Percentiles rank a stretch among this genome's conserved stretches.
These are phyloP conservation scores for Aphanomyces euteiches DNA, from an alignment of 352 stramenopile species.

Conservation along the genomic window DNA sequence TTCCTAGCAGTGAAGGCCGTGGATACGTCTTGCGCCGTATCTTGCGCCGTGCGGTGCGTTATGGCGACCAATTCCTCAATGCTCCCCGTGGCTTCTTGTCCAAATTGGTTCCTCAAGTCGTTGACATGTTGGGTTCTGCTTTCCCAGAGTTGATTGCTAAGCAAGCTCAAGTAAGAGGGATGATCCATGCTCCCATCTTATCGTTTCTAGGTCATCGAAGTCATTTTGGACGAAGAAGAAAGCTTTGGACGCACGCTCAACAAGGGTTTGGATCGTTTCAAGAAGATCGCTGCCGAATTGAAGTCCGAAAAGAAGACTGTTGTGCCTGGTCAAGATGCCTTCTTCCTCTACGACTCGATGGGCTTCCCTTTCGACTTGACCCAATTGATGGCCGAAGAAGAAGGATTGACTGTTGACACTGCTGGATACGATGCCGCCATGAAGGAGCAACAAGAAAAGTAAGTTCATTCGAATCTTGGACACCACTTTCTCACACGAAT, in stretches of 20 bases:
- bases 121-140: conserved; percentile 90
- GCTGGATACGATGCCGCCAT: conserved; percentile 94
- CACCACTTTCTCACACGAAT: no score
- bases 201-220: conserved; percentile 68
- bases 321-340: conserved; percentile 92
- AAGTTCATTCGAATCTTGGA: not conserved
- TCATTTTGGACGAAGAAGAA: conserved; percentile 96
- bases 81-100: conserved; percentile 93
- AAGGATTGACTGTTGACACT: conserved; percentile 91
- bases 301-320: conserved; percentile 63
- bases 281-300: conserved; percentile 81
- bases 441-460: conserved; percentile 43
- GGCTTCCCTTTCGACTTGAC: conserved; percentile 99
- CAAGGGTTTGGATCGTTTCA: conserved; percentile 89
- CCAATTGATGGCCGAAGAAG: conserved; percentile 95
- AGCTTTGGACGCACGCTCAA: conserved; percentile 94
- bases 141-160: conserved; percentile 96
- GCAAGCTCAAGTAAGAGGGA: conserved; percentile 48
- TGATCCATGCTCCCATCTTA: not conserved
- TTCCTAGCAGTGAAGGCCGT: conserved; percentile 96
- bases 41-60: conserved; percentile 95
- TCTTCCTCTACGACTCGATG: conserved; percentile 99
- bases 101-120: conserved; percentile 91
- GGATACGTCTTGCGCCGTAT: conserved; percentile 99
- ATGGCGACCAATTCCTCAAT: conserved; percentile 97